These are phyloP conservation scores for Starmerella apis DNA, from an alignment of 805 yeast genomes.

Conservation along the genomic window DNA sequence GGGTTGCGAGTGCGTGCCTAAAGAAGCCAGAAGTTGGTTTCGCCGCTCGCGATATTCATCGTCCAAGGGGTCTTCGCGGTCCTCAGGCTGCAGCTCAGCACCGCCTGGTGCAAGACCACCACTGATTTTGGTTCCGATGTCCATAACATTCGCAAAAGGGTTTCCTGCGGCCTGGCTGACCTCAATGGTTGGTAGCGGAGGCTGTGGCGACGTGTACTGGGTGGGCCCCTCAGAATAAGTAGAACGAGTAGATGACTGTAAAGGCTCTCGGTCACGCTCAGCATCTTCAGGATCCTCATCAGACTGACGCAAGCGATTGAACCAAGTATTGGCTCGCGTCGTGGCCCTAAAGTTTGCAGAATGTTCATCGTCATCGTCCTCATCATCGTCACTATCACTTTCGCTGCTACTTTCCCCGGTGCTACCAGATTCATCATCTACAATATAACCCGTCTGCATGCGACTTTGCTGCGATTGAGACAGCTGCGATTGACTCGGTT, in stretches of 20 bases:
- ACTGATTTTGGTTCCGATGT: conserved; percentile 26
- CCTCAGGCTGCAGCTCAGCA: conserved; percentile 9
- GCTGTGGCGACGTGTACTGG: too few relatives aligned
- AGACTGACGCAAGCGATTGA: conserved; percentile 19
- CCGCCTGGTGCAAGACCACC: conserved; percentile 32
- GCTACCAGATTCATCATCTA: neutral
- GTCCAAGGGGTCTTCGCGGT: conserved; percentile 20
- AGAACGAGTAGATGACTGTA: neutral
- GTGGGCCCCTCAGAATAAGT: too few relatives aligned
- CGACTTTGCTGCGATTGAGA: neutral
- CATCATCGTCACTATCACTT: conserved; percentile 6
- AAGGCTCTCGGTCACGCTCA: conserved; percentile 11
- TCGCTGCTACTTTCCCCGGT: conserved; percentile 4
- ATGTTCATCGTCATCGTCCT: conserved; percentile 14
- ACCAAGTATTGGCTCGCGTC: conserved; percentile 24
- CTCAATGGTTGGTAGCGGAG: conserved; percentile 9
- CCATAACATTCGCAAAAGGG: conserved; percentile 23
- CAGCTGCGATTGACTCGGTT: neutral
- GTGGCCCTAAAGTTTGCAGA: conserved; percentile 14
- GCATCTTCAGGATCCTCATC: conserved; percentile 12
- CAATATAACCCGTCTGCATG: neutral
- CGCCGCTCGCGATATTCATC: conserved; percentile 24
- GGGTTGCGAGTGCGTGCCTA: conserved; percentile 13
- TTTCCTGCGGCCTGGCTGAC: conserved; percentile 15
- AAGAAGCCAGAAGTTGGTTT: conserved; percentile 15